Evolutionary conservation across 2,329 filamentous ascomycete species (phyloP).

Genomic region (Blastomyces silverae): DNA sequence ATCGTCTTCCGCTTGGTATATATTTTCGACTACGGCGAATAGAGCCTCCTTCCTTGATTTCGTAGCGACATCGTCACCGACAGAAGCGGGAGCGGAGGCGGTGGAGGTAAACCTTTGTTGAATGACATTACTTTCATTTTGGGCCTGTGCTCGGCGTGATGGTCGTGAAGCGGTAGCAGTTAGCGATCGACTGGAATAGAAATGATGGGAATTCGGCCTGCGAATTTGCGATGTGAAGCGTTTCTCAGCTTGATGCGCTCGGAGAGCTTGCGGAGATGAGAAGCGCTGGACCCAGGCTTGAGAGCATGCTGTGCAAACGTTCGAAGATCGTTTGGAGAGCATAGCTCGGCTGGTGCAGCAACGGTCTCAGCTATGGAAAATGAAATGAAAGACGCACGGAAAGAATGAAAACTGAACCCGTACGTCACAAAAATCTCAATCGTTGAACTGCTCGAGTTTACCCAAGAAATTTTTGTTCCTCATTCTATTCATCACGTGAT

Average conservation of each 20-base stretch:
- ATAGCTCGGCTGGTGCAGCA: constrained; percentile 23
- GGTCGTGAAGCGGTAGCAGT: not conserved
- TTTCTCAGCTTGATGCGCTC: constrained; percentile 23
- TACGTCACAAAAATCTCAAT: not conserved
- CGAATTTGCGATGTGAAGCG: constrained; percentile 21
- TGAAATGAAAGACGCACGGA: not conserved
- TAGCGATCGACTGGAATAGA: constrained; percentile 4
- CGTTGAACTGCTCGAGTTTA: no score
- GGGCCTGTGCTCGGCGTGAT: not conserved
- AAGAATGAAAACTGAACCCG: constrained; percentile 10
- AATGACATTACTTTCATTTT: constrained; percentile 8
- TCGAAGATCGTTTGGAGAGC: constrained; percentile 32
- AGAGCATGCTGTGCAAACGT: constrained; percentile 27
- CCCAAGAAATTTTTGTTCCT: not conserved
- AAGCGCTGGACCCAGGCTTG: constrained; percentile 26
- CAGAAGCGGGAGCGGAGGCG: constrained; percentile 8
- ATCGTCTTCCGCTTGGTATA: constrained; percentile 33
- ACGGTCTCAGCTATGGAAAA: not conserved
- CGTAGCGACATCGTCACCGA: constrained; percentile 16
- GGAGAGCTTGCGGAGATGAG: constrained; percentile 23
- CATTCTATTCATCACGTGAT: not conserved
- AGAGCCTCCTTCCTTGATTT: constrained; percentile 30
- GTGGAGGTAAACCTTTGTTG: constrained; percentile 15
- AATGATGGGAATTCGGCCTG: constrained; percentile 10
- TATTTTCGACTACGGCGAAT: constrained; percentile 35